These are phyloP conservation scores for Cryptococcus amylolentus DNA, from an alignment of 1,284 basidiomycete species.

Conservation along the genomic window DNA sequence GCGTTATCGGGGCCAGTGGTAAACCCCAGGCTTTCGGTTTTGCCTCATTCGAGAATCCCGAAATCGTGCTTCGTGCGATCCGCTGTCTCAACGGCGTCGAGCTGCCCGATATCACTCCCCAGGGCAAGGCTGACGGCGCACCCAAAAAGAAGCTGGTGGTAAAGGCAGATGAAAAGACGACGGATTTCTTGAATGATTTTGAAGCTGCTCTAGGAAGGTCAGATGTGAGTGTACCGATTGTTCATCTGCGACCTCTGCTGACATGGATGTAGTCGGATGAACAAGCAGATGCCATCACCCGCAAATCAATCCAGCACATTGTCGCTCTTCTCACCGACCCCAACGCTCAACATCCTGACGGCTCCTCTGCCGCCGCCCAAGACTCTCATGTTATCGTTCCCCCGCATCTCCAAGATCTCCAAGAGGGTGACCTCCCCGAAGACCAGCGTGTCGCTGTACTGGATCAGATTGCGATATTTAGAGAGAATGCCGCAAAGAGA, in stretches of 20 bases:
- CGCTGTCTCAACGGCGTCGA: slow-evolving; percentile 76
- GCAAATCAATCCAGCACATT: slow-evolving; percentile 44
- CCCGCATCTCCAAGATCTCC: slow-evolving; percentile 88
- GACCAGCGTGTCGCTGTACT: slow-evolving; percentile 89
- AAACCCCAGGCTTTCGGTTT: slow-evolving; percentile 95
- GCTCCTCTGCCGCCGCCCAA: slow-evolving; percentile 61
- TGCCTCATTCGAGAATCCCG: slow-evolving; percentile 84
- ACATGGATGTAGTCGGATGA: slow-evolving; percentile 43
- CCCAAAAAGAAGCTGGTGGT: slow-evolving; percentile 82
- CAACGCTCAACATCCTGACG: slow-evolving; percentile 48
- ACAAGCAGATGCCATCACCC: slow-evolving; percentile 40
- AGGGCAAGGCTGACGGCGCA: slow-evolving; percentile 59
- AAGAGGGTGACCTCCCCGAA: slow-evolving; percentile 93
- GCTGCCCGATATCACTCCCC: slow-evolving; percentile 70
- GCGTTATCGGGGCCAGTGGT: slow-evolving; percentile 79
- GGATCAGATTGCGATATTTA: slow-evolving; percentile 89
- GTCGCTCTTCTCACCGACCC: slow-evolving; percentile 45
- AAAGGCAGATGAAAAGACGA: slow-evolving; percentile 91
- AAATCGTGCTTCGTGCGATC: slow-evolving; percentile 77
- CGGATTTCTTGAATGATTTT: slow-evolving; percentile 78
- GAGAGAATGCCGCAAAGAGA: slow-evolving; percentile 77
- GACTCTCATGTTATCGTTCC: slow-evolving; percentile 64
- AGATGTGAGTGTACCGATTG: slow-evolving; percentile 57
- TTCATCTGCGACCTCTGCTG: background rate
- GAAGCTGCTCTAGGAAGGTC: slow-evolving; percentile 71